phyloP scores from a whole-genome alignment of 495 filamentous ascomycete species.

The Xylaria nigripes region DNA sequence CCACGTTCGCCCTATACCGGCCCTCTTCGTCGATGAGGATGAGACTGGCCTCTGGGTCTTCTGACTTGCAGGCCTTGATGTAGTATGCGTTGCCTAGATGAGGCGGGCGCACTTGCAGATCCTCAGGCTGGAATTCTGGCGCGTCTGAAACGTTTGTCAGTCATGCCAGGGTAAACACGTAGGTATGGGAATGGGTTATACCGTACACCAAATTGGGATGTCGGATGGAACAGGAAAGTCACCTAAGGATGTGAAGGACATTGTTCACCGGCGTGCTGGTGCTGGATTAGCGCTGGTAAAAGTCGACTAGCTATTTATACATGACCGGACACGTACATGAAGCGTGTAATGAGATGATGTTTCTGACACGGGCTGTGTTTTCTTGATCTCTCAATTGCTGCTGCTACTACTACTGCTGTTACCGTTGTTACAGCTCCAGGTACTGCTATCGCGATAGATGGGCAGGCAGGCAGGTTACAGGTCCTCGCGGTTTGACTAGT shows the following conservation, averaged over 20 bases:
- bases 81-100: background rate
- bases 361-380: too few relatives aligned
- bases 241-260: background rate
- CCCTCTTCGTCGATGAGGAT: background rate
- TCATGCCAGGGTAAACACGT: background rate
- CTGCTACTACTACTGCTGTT: too few relatives aligned
- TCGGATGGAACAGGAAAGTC: background rate
- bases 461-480: too few relatives aligned
- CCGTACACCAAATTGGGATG: background rate
- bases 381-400: too few relatives aligned
- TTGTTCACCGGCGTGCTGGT: background rate
- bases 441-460: too few relatives aligned
- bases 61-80: background rate
- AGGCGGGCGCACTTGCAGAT: background rate
- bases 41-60: background rate
- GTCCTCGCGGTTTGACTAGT: too few relatives aligned
- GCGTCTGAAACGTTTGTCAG: background rate
- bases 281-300: background rate
- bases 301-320: background rate
- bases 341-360: background rate
- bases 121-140: background rate
- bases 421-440: too few relatives aligned
- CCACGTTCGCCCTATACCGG: background rate
- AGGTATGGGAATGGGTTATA: background rate
- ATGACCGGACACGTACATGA: background rate